phyloP scores from a whole-genome alignment of 2,329 filamentous ascomycete genomes.

The Fusarium verticillioides region DNA sequence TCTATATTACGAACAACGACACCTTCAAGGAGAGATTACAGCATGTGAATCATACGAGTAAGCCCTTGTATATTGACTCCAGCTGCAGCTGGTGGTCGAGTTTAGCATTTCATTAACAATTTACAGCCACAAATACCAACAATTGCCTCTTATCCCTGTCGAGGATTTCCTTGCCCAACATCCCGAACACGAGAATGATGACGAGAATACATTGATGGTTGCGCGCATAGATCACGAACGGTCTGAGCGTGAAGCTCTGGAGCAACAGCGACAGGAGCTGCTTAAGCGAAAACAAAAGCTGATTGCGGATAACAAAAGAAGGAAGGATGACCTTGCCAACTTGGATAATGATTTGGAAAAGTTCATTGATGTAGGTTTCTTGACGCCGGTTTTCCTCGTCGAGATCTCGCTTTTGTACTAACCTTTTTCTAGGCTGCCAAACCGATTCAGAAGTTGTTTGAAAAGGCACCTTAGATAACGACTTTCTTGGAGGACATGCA shows the following conservation, averaged over 20 bases:
- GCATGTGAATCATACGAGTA: slow-evolving; percentile 94
- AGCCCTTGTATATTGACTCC: slow-evolving; percentile 50
- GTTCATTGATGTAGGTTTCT: slow-evolving; percentile 82
- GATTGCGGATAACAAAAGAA: slow-evolving; percentile 82
- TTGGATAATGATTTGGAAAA: slow-evolving; percentile 93
- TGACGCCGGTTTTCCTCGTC: background rate
- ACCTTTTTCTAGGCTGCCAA: slow-evolving; percentile 74
- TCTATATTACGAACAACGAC: slow-evolving; percentile 93
- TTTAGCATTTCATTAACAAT: slow-evolving; percentile 9
- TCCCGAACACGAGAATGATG: slow-evolving; percentile 77
- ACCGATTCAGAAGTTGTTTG: slow-evolving; percentile 79
- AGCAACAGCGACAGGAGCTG: slow-evolving; percentile 83
- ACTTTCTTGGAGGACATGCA: background rate
- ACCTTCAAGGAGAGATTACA: slow-evolving; percentile 88
- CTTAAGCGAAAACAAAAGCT: slow-evolving; percentile 73
- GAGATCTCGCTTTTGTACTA: slow-evolving; percentile 21
- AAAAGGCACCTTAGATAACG: slow-evolving; percentile 69
- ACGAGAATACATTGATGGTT: slow-evolving; percentile 86
- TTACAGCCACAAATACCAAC: slow-evolving; percentile 84
- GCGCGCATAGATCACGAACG: slow-evolving; percentile 93
- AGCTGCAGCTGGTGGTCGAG: background rate
- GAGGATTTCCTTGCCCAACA: slow-evolving; percentile 83
- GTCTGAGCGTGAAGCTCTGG: slow-evolving; percentile 82
- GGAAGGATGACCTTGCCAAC: slow-evolving; percentile 91
- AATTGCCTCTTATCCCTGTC: slow-evolving; percentile 83